Evolutionary conservation across 1,284 basidiomycete species (phyloP), one percentile per base, ranked within the genome.

Genomic region (Sporisorium reilianum): DNA sequence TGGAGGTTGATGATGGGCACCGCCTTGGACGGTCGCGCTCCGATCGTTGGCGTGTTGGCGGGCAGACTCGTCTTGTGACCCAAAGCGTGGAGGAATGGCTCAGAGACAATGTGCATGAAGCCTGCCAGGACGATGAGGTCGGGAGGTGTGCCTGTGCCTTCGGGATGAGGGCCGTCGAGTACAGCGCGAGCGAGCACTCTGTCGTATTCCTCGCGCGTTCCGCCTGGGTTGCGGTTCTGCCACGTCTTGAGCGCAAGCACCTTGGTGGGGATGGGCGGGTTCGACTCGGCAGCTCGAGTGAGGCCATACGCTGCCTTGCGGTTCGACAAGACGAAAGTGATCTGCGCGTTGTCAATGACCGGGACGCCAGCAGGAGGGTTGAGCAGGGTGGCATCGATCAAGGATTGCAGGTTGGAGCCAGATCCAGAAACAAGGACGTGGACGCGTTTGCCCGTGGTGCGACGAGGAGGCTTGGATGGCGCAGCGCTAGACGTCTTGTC

Each of bases 1-100:
- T 99, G 97, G 11, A 99, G 88, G 84, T 99, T 99, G 87, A 99
- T 97, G 75, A 97, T 92, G 0, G 93, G 92, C 7, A 96, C 90
- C 6, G 89, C 87, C 58, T 86, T 62, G 1, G 32, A 55, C 2
- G 76, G 79, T n/a, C 64, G 64, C 20, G 53, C 18, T 34, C 69
- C 72, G 20, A 77, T 56, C 6, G 68, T 72, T 1, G 61, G 78
- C 6, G 73, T 71, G 30, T 48, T 53, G 25, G 46, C 51, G 23
- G 73, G 73, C 23, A 78, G 55, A n/a, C 58, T 64, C 18, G 80
- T 78, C 25, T 55, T 54, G 55, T 81, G 79, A 12, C 78, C 82
- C 11, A 84, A 51, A 1, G 77, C 81, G 54, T 71, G 75, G 22
- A 89, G 82, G 82, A 90, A 89, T 18, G 83, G 70, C 54, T 87